Conservation (phyloP, 208 protist species). For the Jaenimonas drosophilae region DNA sequence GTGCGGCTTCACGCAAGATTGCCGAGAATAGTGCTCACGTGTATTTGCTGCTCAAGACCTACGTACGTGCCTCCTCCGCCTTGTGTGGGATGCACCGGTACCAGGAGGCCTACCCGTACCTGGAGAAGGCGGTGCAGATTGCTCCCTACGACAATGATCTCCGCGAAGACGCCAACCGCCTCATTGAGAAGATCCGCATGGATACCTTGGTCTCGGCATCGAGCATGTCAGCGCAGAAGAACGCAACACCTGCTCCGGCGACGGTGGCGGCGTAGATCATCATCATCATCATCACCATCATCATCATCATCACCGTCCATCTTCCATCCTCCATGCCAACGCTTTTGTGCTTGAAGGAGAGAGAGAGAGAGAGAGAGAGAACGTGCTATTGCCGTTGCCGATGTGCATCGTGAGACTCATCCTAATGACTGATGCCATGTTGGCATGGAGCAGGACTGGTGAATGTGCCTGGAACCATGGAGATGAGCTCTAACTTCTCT, state of each 20-base stretch:
- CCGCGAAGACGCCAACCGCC: constrained; percentile 72
- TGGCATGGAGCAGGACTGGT: too few species aligned
- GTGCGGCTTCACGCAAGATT: constrained; percentile 48
- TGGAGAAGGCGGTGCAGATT: constrained; percentile 81
- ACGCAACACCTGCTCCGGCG: too few species aligned
- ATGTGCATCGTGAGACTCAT: too few species aligned
- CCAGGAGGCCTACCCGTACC: constrained; percentile 46
- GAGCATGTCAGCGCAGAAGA: constrained; percentile 4
- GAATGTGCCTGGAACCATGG: too few species aligned
- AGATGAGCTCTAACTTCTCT: constrained; percentile 3
- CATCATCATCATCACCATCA: too few species aligned
- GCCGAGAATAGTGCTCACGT: constrained; percentile 74
- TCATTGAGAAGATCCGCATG: constrained; percentile 86
- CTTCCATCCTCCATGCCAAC: too few species aligned
- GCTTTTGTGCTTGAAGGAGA: too few species aligned
- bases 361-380: too few species aligned
- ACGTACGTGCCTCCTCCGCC: constrained; percentile 73
- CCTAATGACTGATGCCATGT: too few species aligned
- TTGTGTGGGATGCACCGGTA: constrained; percentile 77
- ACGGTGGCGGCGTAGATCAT: too few species aligned
- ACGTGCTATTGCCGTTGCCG: too few species aligned
- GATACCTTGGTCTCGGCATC: constrained; percentile 75
- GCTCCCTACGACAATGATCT: constrained; percentile 91
- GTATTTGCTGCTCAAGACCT: constrained; percentile 88
- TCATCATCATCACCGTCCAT: too few species aligned